Conservation (phyloP, 179 eudicot species). For the Nepenthes alata region DNA sequence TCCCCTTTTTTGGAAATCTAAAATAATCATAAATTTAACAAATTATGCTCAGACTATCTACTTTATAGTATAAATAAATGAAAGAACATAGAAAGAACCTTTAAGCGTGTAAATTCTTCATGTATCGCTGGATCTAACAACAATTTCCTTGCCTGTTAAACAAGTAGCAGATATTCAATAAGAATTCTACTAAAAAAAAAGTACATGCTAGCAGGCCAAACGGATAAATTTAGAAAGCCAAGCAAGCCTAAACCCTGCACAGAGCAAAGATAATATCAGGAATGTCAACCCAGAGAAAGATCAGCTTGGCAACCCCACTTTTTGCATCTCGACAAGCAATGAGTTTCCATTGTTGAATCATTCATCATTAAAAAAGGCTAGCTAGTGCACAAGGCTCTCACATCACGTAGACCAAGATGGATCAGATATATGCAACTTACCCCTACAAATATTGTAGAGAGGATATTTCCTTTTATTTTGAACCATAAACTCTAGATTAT, state of each 20-base stretch:
- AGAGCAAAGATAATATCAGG: not conserved
- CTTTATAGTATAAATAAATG: not conserved
- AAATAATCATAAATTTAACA: not conserved
- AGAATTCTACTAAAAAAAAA: no score
- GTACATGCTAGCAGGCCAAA: not conserved
- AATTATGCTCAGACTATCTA: not conserved
- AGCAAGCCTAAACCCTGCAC: not conserved
- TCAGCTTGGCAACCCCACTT: no score
- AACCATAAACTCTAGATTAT: no score
- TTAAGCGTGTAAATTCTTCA: slow-evolving; percentile 87
- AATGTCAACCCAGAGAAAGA: not conserved
- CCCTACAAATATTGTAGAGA: no score
- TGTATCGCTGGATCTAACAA: slow-evolving; percentile 97
- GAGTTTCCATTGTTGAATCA: no score
- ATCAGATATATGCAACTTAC: no score
- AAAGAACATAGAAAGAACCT: slow-evolving; percentile 34
- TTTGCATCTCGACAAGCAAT: no score
- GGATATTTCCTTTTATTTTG: no score
- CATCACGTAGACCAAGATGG: no score
- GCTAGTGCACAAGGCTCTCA: no score
- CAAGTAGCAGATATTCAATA: not conserved
- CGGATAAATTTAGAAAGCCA: not conserved
- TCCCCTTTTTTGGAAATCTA: no score
- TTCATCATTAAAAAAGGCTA: no score
- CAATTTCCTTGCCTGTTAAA: slow-evolving; percentile 67